Evolutionary conservation across 805 yeast species (phyloP).

Genomic region (Kuraishia hungarica): DNA sequence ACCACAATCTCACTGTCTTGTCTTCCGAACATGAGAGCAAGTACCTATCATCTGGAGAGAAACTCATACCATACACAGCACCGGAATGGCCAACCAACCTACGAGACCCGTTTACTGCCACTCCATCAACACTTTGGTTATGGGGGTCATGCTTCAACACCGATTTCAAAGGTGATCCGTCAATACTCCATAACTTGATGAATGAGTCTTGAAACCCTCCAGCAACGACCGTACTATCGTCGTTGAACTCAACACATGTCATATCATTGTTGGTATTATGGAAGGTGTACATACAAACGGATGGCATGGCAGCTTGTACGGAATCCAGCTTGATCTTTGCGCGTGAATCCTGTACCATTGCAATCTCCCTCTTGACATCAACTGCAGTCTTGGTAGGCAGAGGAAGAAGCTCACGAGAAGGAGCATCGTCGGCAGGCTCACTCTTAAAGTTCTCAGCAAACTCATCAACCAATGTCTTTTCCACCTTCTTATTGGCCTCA

Average conservation of each 20-base stretch:
- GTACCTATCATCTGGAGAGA: conserved; percentile 83
- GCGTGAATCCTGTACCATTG: conserved; percentile 75
- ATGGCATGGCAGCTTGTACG: conserved; percentile 76
- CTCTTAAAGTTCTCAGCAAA: conserved; percentile 49
- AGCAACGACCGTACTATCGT: conserved; percentile 79
- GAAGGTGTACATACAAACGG: conserved; percentile 96
- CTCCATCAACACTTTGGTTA: conserved; percentile 23
- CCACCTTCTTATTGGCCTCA: conserved; percentile 10
- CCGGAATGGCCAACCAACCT: conserved; percentile 89
- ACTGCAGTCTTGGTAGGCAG: conserved; percentile 74
- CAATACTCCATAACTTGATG: conserved; percentile 87
- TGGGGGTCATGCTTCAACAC: conserved; percentile 46
- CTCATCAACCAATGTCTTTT: conserved; percentile 50
- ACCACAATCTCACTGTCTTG: conserved; percentile 89
- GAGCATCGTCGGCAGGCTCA: conserved; percentile 53
- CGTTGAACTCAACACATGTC: conserved; percentile 81
- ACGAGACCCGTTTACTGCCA: conserved; percentile 25
- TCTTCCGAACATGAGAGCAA: conserved; percentile 84
- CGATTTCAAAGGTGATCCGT: conserved; percentile 75
- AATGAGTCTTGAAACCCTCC: conserved; percentile 93
- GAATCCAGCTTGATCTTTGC: conserved; percentile 61
- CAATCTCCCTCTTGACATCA: conserved; percentile 74
- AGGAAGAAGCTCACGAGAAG: conserved; percentile 69
- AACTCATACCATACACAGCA: conserved; percentile 82
- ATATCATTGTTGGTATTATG: conserved; percentile 89